Evolutionary conservation across 2,329 filamentous ascomycete genomes (phyloP).

Genomic region (Xylaria sp.): DNA sequence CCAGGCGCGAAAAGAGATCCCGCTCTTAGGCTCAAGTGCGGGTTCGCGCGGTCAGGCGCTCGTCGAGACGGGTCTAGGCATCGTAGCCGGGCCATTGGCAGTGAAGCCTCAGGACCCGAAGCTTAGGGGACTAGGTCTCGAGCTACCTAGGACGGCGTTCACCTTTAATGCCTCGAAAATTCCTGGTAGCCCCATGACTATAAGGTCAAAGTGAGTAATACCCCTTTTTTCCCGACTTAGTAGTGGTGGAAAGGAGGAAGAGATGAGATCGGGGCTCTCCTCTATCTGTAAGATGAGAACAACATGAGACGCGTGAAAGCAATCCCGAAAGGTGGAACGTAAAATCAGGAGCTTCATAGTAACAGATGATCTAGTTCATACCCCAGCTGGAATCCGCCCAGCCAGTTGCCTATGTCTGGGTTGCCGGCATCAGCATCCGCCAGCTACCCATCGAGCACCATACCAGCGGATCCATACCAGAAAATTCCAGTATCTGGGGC

Average conservation of each 20-base stretch:
- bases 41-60: conserved; percentile 81
- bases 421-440: conserved; percentile 60
- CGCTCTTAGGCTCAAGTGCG: conserved; percentile 80
- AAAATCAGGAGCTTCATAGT: conserved; percentile 39
- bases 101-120: conserved; percentile 67
- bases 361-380: conserved; percentile 61
- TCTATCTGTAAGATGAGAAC: neutral
- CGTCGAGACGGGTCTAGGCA: conserved; percentile 70
- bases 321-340: neutral
- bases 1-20: conserved; percentile 91
- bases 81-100: conserved; percentile 67
- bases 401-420: conserved; percentile 59
- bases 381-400: conserved; percentile 64
- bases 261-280: neutral
- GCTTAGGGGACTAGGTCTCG: conserved; percentile 63
- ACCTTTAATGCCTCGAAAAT: conserved; percentile 69
- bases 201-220: conserved; percentile 68
- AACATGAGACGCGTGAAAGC: neutral
- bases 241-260: neutral
- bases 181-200: conserved; percentile 63
- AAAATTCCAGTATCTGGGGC: conserved; percentile 64
- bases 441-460: conserved; percentile 62
- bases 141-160: conserved; percentile 67
- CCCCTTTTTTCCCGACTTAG: conserved; percentile 6
- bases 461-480: conserved; percentile 63